Conservation (phyloP, 2,329 filamentous ascomycete genomes). For the Penicillium sp. region DNA sequence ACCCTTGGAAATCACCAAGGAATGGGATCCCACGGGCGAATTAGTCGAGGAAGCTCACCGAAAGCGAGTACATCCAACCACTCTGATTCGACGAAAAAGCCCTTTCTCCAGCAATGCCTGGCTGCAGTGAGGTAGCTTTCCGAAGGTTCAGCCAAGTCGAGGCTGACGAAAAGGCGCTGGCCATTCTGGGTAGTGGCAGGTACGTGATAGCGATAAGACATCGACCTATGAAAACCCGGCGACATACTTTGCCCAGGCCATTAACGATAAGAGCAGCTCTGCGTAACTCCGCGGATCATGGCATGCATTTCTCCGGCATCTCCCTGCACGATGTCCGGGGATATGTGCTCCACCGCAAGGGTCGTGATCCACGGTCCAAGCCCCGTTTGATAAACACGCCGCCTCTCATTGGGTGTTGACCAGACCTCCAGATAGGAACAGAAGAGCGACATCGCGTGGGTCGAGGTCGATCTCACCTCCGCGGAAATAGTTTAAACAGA, state of each 20-base stretch:
- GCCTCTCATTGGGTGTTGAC: constrained; percentile 21
- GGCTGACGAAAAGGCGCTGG: neutral
- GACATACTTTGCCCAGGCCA: neutral
- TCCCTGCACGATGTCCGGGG: neutral
- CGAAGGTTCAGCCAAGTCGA: neutral
- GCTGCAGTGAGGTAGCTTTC: too few species aligned
- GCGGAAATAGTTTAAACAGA: constrained; percentile 22
- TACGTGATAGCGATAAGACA: constrained; percentile 14
- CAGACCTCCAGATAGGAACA: constrained; percentile 12
- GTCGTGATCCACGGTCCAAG: neutral
- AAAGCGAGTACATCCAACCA: constrained; percentile 11
- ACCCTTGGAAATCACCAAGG: neutral
- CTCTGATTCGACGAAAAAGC: constrained; percentile 16
- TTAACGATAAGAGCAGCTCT: constrained; percentile 5
- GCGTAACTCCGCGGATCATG: constrained; percentile 20
- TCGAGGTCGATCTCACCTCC: constrained; percentile 15
- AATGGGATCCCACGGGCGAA: neutral
- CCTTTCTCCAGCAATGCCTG: neutral
- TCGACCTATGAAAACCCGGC: constrained; percentile 4
- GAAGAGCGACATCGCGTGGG: constrained; percentile 2
- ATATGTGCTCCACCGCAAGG: neutral
- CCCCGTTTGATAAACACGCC: constrained; percentile 22
- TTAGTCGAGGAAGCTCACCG: constrained; percentile 1
- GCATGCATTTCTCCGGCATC: neutral
- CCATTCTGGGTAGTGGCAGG: neutral